Evolutionary conservation across 202 grass and related monocot genomes (phyloP).

Genomic region (Saccharum hybrid): DNA sequence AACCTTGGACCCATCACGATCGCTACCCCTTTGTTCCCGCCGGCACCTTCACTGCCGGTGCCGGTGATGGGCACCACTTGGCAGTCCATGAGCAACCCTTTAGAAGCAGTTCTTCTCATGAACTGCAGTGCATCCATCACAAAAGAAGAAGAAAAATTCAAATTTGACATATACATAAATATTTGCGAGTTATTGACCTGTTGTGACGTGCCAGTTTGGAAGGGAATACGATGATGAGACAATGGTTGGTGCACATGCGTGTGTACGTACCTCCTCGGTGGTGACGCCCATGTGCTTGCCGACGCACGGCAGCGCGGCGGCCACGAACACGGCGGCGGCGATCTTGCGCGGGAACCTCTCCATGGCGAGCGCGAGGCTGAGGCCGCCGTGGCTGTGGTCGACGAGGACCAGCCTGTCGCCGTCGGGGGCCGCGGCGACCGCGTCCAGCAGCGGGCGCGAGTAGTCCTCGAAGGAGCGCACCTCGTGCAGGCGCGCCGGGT

Average conservation of each 20-base stretch:
- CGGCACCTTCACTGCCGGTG: background rate
- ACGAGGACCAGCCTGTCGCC: constrained; percentile 56
- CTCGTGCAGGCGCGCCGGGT: constrained; percentile 43
- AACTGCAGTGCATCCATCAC: constrained; percentile 27
- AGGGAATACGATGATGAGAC: background rate
- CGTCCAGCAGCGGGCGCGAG: constrained; percentile 43
- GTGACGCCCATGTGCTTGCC: constrained; percentile 44
- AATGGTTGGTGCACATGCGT: background rate
- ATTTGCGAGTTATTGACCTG: background rate
- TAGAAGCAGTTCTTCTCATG: constrained; percentile 31
- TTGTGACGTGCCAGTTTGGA: background rate
- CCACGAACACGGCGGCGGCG: constrained; percentile 53
- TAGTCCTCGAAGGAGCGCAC: constrained; percentile 50
- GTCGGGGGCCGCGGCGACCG: constrained; percentile 38
- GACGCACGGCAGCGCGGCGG: constrained; percentile 54
- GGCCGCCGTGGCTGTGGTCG: constrained; percentile 68
- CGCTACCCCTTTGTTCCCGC: constrained; percentile 11
- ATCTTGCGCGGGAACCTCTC: constrained; percentile 60
- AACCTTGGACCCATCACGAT: constrained; percentile 37
- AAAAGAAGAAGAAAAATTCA: background rate
- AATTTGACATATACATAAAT: background rate
- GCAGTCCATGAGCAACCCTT: constrained; percentile 47
- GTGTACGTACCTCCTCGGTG: constrained; percentile 1
- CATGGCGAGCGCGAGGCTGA: constrained; percentile 53
- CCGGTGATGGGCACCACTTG: background rate